Evolutionary conservation across 1,284 basidiomycete genomes (phyloP).

Genomic region (Cryptococcus sp.): DNA sequence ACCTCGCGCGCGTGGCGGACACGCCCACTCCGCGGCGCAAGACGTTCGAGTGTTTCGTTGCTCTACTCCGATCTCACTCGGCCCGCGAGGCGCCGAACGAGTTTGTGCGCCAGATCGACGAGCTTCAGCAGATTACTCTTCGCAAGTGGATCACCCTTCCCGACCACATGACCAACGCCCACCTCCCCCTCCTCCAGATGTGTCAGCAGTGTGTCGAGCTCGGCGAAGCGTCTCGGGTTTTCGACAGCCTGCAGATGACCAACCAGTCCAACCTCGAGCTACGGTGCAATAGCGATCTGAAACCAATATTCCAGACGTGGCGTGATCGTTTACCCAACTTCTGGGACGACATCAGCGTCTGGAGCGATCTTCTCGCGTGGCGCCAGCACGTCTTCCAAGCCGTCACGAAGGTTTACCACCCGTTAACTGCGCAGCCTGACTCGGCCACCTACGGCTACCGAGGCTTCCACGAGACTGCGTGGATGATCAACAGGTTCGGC

Average conservation of each 20-base stretch:
- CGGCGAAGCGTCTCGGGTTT: slow-evolving; percentile 93
- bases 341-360: slow-evolving; percentile 97
- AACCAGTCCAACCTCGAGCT: slow-evolving; percentile 88
- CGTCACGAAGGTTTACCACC: slow-evolving; percentile 97
- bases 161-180: slow-evolving; percentile 75
- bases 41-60: slow-evolving; percentile 93
- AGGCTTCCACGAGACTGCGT: slow-evolving; percentile 99
- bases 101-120: slow-evolving; percentile 84
- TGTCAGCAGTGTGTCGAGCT: slow-evolving; percentile 99
- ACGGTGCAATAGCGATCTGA: slow-evolving; percentile 84
- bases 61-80: slow-evolving; percentile 61
- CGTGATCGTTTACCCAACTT: slow-evolving; percentile 92
- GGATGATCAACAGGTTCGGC: slow-evolving; percentile 99
- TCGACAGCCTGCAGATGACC: slow-evolving; percentile 82
- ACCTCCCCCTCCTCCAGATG: slow-evolving; percentile 91
- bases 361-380: slow-evolving; percentile 98
- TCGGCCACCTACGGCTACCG: slow-evolving; percentile 83
- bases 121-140: slow-evolving; percentile 93
- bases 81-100: slow-evolving; percentile 54
- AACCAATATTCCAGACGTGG: slow-evolving; percentile 95
- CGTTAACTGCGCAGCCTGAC: slow-evolving; percentile 63
- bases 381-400: slow-evolving; percentile 83
- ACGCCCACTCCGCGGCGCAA: slow-evolving; percentile 87
- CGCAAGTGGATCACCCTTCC: slow-evolving; percentile 95
- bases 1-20: slow-evolving; percentile 76